These are phyloP conservation scores for Tricholoma matsutake DNA, from an alignment of 768 basidiomycete genomes.

Conservation along the genomic window DNA sequence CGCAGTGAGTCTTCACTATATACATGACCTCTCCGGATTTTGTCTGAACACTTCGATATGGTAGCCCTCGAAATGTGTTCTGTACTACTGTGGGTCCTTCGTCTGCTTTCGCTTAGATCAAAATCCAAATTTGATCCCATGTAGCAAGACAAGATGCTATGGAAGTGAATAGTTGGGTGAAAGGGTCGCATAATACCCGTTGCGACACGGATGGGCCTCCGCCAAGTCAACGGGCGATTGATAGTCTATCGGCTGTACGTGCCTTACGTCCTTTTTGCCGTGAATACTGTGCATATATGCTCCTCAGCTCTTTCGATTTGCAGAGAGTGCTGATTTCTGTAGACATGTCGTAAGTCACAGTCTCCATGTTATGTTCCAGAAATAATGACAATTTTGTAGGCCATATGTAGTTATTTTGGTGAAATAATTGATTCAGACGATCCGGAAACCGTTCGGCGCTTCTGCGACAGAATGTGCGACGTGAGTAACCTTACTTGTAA, in stretches of 20 bases:
- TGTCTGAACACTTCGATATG: neutral
- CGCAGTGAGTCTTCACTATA: constrained; percentile 36
- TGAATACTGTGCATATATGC: neutral
- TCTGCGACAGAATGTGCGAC: constrained; percentile 82
- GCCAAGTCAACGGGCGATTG: constrained; percentile 64
- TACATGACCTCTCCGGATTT: neutral
- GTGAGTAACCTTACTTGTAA: constrained; percentile 36
- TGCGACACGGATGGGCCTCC: constrained; percentile 48
- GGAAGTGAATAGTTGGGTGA: constrained; percentile 51
- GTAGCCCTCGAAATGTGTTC: constrained; percentile 75
- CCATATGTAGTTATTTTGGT: constrained; percentile 80
- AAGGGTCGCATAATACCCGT: constrained; percentile 44
- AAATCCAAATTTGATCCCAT: neutral
- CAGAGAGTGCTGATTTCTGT: constrained; percentile 58
- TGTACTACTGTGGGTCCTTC: constrained; percentile 69
- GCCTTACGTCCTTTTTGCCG: neutral
- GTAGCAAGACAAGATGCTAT: constrained; percentile 75
- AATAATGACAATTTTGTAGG: constrained; percentile 33
- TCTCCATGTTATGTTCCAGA: neutral
- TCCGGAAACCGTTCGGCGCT: constrained; percentile 38
- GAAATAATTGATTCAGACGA: constrained; percentile 56
- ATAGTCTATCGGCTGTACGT: constrained; percentile 62
- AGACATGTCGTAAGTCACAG: constrained; percentile 61
- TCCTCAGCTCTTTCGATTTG: constrained; percentile 40
- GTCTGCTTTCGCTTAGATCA: neutral